Evolutionary conservation across 768 basidiomycete species (phyloP).

Genomic region (Pisolithus tinctorius): DNA sequence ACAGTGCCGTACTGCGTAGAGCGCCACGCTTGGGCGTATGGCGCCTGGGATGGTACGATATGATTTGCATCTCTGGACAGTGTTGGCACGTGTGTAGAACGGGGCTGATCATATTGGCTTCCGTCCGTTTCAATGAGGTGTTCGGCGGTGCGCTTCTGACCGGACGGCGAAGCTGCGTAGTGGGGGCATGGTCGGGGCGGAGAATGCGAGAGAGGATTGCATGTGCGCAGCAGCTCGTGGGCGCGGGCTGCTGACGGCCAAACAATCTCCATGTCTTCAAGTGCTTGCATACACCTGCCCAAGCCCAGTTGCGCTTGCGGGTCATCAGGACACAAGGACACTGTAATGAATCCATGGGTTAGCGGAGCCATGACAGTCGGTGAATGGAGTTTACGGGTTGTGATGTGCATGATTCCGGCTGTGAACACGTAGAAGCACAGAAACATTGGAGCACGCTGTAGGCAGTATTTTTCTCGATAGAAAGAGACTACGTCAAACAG

Average conservation of each 20-base stretch:
- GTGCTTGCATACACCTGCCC: slow-evolving; percentile 57
- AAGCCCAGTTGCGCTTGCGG: slow-evolving; percentile 65
- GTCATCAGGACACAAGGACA: slow-evolving; percentile 57
- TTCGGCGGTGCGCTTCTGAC: slow-evolving; percentile 47
- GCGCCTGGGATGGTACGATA: slow-evolving; percentile 6
- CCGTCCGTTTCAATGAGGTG: slow-evolving; percentile 37
- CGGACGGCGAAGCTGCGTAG: slow-evolving; percentile 1
- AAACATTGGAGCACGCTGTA: slow-evolving; percentile 60
- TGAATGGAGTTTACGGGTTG: slow-evolving; percentile 45
- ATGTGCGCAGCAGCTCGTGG: slow-evolving; percentile 48
- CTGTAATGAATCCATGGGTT: slow-evolving; percentile 26
- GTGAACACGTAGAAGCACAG: slow-evolving; percentile 77
- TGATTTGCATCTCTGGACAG: neutral
- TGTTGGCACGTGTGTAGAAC: slow-evolving; percentile 8
- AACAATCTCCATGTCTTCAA: slow-evolving; percentile 56
- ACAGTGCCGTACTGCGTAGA: slow-evolving; percentile 16
- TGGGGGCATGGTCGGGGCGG: neutral
- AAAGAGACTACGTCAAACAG: slow-evolving; percentile 35
- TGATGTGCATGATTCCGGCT: slow-evolving; percentile 74
- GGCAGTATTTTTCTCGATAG: slow-evolving; percentile 57
- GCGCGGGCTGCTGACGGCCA: slow-evolving; percentile 79
- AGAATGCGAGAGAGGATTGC: neutral
- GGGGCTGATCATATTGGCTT: slow-evolving; percentile 15
- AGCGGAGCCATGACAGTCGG: neutral
- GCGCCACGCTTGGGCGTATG: slow-evolving; percentile 25